phyloP scores from a whole-genome alignment of 2,329 filamentous ascomycete genomes.

The Trichoderma sp. region DNA sequence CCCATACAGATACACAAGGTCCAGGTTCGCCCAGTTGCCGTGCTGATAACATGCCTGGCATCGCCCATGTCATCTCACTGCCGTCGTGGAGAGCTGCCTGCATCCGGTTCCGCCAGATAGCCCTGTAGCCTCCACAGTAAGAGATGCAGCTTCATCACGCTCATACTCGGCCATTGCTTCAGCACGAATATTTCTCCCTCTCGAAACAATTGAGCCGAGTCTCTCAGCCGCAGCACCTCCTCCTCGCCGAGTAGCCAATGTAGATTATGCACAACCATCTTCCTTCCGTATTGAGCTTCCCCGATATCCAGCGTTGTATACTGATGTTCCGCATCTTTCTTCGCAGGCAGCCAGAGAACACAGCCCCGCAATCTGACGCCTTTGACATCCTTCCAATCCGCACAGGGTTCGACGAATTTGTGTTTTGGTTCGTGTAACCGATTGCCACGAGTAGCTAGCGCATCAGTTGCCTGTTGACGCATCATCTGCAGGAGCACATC shows the following conservation, averaged over 20 bases:
- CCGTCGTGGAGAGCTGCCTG: not conserved
- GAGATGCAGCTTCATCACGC: conserved; percentile 46
- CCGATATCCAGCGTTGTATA: conserved; percentile 48
- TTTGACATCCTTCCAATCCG: conserved; percentile 45
- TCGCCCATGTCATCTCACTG: not conserved
- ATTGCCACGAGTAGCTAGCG: conserved; percentile 37
- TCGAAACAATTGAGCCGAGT: conserved; percentile 34
- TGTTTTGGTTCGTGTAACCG: conserved; percentile 28
- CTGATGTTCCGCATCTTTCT: conserved; percentile 29
- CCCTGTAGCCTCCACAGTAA: conserved; percentile 60
- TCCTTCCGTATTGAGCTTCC: conserved; percentile 33
- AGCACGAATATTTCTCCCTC: conserved; percentile 45
- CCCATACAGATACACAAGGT: not conserved
- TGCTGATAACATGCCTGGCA: not conserved
- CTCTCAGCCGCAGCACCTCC: conserved; percentile 41
- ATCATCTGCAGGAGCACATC: conserved; percentile 50
- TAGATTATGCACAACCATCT: conserved; percentile 54
- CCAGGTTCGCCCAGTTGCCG: not conserved
- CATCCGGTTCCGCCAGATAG: conserved; percentile 39
- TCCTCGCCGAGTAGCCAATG: conserved; percentile 48
- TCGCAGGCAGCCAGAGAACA: conserved; percentile 42
- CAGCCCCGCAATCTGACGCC: conserved; percentile 43
- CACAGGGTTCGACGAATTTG: conserved; percentile 42
- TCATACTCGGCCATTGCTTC: conserved; percentile 35
- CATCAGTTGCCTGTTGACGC: conserved; percentile 46